A percentile compares a stretch with the other conserved stretches of the same genome.
phyloP scores from a whole-genome alignment of 2,329 filamentous ascomycete genomes.

The Hymenoscyphus salicellus region DNA sequence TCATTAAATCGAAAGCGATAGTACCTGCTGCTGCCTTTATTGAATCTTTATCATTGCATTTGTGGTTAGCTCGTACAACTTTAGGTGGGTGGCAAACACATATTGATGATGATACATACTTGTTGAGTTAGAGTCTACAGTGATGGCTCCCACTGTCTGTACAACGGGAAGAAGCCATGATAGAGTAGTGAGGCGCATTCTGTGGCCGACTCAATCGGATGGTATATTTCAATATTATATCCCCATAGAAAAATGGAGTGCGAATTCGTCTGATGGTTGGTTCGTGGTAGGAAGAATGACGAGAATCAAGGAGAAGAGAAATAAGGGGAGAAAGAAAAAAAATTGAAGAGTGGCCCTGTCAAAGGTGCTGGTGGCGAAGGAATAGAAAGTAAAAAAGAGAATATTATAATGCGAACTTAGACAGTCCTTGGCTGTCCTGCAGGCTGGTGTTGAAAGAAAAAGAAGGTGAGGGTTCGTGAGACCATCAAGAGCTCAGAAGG shows the following conservation, averaged over 20 bases:
- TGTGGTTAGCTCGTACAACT: neutral
- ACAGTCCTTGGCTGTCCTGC: slow-evolving; percentile 22
- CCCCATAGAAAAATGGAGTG: slow-evolving; percentile 8
- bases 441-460: slow-evolving; percentile 19
- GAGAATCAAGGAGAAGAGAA: neutral
- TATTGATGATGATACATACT: slow-evolving; percentile 21
- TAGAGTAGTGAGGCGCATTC: slow-evolving; percentile 27
- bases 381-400: slow-evolving; percentile 17
- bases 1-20: slow-evolving; percentile 47
- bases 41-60: slow-evolving; percentile 27
- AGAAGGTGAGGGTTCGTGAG: slow-evolving; percentile 8
- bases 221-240: slow-evolving; percentile 4
- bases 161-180: slow-evolving; percentile 24
- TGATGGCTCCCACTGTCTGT: slow-evolving; percentile 22
- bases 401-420: slow-evolving; percentile 5
- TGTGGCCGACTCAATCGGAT: slow-evolving; percentile 14
- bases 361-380: slow-evolving; percentile 27
- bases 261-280: neutral
- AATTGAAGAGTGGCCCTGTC: slow-evolving; percentile 26
- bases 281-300: neutral
- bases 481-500: neutral
- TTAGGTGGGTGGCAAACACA: neutral
- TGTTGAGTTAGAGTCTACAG: slow-evolving; percentile 28
- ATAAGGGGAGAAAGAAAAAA: slow-evolving; percentile 9
- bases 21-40: slow-evolving; percentile 37